A percentile compares a stretch with the other conserved stretches of the same genome.
phyloP scores from a whole-genome alignment of 1,139 yeast genomes.

The Scheffersomyces lignicola region DNA sequence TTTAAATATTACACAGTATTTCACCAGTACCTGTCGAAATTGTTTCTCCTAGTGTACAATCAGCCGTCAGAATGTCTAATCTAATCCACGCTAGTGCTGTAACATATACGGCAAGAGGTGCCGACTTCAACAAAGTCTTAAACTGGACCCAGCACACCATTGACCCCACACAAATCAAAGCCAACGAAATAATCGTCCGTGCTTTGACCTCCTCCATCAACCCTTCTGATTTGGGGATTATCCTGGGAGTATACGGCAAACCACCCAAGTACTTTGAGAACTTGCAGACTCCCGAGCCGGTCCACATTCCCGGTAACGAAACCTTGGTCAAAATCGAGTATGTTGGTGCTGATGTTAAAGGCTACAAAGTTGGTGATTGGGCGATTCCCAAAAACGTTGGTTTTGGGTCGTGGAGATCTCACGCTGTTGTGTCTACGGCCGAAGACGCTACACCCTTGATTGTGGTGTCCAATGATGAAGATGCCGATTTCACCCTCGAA shows the following conservation, averaged over 20 bases:
- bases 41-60: no score
- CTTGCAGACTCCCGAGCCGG: conserved; percentile 58
- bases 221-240: conserved; percentile 88
- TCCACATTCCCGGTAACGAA: conserved; percentile 77
- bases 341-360: conserved; percentile 21
- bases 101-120: conserved; percentile 21
- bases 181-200: conserved; percentile 48
- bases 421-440: conserved; percentile 21
- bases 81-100: conserved; percentile 23
- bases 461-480: conserved; percentile 15
- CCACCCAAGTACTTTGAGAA: conserved; percentile 54
- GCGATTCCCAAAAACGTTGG: conserved; percentile 30
- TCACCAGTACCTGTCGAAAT: no score
- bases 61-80: no score
- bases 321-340: conserved; percentile 29
- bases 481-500: conserved; percentile 17
- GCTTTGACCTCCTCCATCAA: conserved; percentile 83
- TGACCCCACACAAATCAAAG: conserved; percentile 31
- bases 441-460: conserved; percentile 22
- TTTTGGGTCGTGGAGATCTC: conserved; percentile 39
- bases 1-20: no score
- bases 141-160: conserved; percentile 25
- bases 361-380: conserved; percentile 28
- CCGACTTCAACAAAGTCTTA: conserved; percentile 16
- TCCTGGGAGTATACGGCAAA: conserved; percentile 88